Evolutionary conservation across 345 rosid genomes (phyloP).

Genomic region (Populus deltoides): DNA sequence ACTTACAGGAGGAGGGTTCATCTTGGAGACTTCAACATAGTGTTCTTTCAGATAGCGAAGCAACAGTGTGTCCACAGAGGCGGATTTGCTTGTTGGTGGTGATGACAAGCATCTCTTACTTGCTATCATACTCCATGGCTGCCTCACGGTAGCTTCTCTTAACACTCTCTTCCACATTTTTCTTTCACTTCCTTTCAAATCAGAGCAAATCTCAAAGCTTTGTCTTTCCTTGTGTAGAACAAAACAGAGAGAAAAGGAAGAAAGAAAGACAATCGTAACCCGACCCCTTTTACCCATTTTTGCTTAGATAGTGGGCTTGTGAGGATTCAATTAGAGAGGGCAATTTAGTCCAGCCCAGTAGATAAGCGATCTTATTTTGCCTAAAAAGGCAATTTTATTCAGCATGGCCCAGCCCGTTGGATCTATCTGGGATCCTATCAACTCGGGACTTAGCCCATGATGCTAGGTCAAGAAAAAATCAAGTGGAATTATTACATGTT

Average conservation of each 20-base stretch:
- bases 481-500: too few species aligned
- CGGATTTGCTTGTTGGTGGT: slow-evolving; percentile 28
- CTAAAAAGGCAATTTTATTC: too few species aligned
- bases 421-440: too few species aligned
- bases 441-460: too few species aligned
- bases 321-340: neutral
- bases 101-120: slow-evolving; percentile 20
- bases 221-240: neutral
- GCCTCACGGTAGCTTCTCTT: slow-evolving; percentile 29
- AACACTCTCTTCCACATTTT: slow-evolving; percentile 49
- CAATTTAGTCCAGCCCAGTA: neutral
- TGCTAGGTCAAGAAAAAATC: too few species aligned
- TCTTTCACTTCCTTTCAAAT: neutral
- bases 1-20: slow-evolving; percentile 90
- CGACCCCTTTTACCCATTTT: neutral
- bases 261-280: neutral
- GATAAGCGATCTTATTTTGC: too few species aligned
- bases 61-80: slow-evolving; percentile 67
- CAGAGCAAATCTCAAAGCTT: neutral
- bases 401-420: too few species aligned
- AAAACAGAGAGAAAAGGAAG: neutral
- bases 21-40: slow-evolving; percentile 73
- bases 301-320: neutral
- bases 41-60: slow-evolving; percentile 95
- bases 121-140: slow-evolving; percentile 37